Evolutionary conservation across 805 yeast species (phyloP).

Genomic region (Teunomyces stri): DNA sequence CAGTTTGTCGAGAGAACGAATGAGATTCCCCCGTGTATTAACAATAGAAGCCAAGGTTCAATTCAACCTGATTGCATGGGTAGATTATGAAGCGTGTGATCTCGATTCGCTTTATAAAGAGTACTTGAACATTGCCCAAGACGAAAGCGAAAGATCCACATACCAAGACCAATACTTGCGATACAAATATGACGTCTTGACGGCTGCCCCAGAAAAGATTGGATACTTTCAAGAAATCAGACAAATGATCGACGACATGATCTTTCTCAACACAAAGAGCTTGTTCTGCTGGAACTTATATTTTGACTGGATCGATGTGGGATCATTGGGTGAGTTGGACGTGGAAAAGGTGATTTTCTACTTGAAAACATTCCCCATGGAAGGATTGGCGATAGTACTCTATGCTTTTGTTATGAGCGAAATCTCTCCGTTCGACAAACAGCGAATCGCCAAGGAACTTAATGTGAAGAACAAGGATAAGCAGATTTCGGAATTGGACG

Average conservation of each 20-base stretch:
- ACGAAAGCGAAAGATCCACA: slow-evolving; percentile 56
- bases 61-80: slow-evolving; percentile 44
- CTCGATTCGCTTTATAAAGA: slow-evolving; percentile 53
- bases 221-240: slow-evolving; percentile 41
- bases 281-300: slow-evolving; percentile 69
- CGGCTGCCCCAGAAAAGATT: slow-evolving; percentile 51
- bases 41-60: slow-evolving; percentile 38
- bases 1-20: slow-evolving; percentile 45
- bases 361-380: slow-evolving; percentile 53
- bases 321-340: slow-evolving; percentile 49
- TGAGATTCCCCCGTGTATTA: slow-evolving; percentile 45
- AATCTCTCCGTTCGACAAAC: slow-evolving; percentile 56
- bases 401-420: slow-evolving; percentile 67
- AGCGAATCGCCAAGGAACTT: slow-evolving; percentile 15
- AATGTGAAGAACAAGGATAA: slow-evolving; percentile 10
- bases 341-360: slow-evolving; percentile 46
- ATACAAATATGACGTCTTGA: slow-evolving; percentile 54
- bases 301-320: slow-evolving; percentile 71
- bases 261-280: slow-evolving; percentile 60
- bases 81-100: slow-evolving; percentile 47
- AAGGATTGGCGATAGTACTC: slow-evolving; percentile 61
- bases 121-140: slow-evolving; percentile 55
- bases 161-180: slow-evolving; percentile 61
- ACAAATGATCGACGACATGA: slow-evolving; percentile 67
- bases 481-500: slow-evolving; percentile 15